phyloP scores from a whole-genome alignment of 768 basidiomycete genomes.

The Tulasnella sp. region DNA sequence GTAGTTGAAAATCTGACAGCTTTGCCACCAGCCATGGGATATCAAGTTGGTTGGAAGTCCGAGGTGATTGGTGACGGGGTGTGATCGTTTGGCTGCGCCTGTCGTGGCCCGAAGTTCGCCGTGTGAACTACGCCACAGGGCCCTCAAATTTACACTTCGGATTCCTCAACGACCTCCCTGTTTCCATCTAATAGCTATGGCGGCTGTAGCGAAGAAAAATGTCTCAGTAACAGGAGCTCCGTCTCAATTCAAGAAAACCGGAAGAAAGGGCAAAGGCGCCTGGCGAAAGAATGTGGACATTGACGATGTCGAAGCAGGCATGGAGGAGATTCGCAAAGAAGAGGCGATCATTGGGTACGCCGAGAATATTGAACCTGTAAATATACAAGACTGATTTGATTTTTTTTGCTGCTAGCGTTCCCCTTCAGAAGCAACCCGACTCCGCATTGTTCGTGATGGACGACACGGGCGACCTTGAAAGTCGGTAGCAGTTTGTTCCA shows the following conservation, averaged over 20 bases:
- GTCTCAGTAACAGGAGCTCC: conserved; percentile 32
- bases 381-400: background rate
- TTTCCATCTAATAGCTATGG: background rate
- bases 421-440: conserved; percentile 59
- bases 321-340: conserved; percentile 73
- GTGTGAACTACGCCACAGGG: background rate
- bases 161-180: background rate
- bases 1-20: background rate
- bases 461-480: conserved; percentile 62
- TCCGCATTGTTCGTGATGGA: conserved; percentile 75
- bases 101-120: background rate
- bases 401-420: conserved; percentile 38
- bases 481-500: conserved; percentile 37
- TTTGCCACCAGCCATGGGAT: background rate
- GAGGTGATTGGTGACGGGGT: background rate
- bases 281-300: conserved; percentile 94
- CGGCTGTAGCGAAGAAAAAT: conserved; percentile 1
- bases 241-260: conserved; percentile 45
- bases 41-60: background rate
- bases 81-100: background rate
- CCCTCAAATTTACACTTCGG: conserved; percentile 18
- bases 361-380: background rate
- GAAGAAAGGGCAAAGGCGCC: conserved; percentile 83
- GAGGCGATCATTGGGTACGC: conserved; percentile 72
- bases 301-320: conserved; percentile 61